Base-by-base conservation (phyloP, 176 grass and related monocot species). In the Saccharum officinarum region DNA sequence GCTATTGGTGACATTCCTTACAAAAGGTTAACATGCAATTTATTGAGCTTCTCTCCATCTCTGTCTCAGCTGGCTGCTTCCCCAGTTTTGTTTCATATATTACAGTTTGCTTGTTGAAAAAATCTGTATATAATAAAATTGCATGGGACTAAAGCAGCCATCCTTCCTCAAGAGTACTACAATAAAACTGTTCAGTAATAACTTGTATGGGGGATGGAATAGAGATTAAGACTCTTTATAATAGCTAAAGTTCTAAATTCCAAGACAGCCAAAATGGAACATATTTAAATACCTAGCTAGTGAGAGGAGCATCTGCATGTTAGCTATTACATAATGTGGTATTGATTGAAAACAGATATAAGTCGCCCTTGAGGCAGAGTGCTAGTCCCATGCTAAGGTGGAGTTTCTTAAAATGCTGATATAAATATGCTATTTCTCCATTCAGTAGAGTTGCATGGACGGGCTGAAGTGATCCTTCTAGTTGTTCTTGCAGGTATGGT, bases 1-100 rank as follows among this genome's bases (percentile, higher is more conserved):
- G 91, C 96, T 88, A 98, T 98, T 65, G 96, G 96, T 81, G 96
- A 98, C 57, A 40, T 98, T 40, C 67, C 89, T 30, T 95, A 90
- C 78, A 98, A 98, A 88, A 88, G 87, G 96, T 98, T 86, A 90
- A 77, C 67, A 63, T 46, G 28, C n/a, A 83, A n/a, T 83, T 40
- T 86, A 61, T 82, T 74, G 47, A 36, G 9, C 39, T 77, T 80
- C 65, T 54, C 44, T 84, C 54, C 66, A 78, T 64, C 13, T 6
- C 30, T 39, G 28, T 62, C 39, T 74, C 41, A 65, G 9, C 41
- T 82, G 60, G 41, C 20, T 22, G 26, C 60, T 74, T 28, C 65
- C 49, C 38, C 37, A 22, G 4, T 15, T 59, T 75, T 36, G 34
- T 64, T 64, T 71, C 16, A 65, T 44, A 20, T 41, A 70, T 30